phyloP scores from a whole-genome alignment of 306 rosid species.

The Cucumis cinereus region DNA sequence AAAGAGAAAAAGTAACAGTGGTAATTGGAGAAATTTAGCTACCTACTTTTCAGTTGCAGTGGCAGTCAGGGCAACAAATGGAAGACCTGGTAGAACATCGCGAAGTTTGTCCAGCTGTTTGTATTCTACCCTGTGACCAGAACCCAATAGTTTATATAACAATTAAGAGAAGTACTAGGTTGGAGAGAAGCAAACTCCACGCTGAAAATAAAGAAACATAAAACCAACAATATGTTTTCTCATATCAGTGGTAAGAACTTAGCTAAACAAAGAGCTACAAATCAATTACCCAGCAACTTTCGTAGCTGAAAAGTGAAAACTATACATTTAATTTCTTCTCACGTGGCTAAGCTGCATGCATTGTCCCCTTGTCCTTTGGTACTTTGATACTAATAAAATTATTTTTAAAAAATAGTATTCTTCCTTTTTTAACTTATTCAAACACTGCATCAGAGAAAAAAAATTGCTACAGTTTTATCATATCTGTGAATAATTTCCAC shows the following conservation, averaged over 20 bases:
- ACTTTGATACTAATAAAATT: not conserved
- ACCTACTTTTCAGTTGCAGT: slow-evolving; percentile 82
- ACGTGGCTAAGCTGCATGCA: not conserved
- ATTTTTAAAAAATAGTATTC: not conserved
- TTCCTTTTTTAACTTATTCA: not conserved
- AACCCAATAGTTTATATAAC: not conserved
- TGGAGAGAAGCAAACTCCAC: not conserved
- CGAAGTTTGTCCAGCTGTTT: slow-evolving; percentile 67
- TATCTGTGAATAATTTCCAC: not conserved
- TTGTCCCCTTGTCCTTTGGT: not conserved
- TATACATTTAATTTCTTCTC: not conserved
- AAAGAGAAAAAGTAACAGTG: not conserved
- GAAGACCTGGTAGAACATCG: slow-evolving; percentile 50
- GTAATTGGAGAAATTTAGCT: slow-evolving; percentile 12
- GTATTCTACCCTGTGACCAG: slow-evolving; percentile 52
- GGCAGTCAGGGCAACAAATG: slow-evolving; percentile 83
- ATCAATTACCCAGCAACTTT: not conserved
- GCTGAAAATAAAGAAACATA: not conserved
- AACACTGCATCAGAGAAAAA: not conserved
- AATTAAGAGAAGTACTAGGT: not conserved
- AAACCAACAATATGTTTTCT: not conserved
- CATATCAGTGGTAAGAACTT: not conserved
- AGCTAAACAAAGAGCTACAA: not conserved
- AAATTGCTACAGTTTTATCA: not conserved
- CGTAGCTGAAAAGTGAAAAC: not conserved